These are phyloP conservation scores for Claviceps sp. DNA, from an alignment of 2,329 filamentous ascomycete genomes.

Conservation along the genomic window DNA sequence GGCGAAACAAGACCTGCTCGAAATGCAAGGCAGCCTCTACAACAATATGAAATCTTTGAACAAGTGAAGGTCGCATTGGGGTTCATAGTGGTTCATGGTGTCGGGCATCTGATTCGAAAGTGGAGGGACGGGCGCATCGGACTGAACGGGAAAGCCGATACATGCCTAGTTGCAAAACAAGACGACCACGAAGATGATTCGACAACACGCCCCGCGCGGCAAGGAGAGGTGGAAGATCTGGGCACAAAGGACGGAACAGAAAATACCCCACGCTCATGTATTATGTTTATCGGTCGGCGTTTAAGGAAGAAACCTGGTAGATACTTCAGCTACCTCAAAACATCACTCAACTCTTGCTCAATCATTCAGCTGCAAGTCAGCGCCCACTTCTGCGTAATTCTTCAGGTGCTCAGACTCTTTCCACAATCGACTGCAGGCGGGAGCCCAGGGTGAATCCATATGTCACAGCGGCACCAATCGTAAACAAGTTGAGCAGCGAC, in stretches of 20 bases:
- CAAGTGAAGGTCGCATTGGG: not conserved
- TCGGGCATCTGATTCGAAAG: not conserved
- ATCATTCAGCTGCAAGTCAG: too few relatives aligned
- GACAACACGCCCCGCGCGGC: not conserved
- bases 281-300: not conserved
- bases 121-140: not conserved
- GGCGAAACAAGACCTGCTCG: conserved; percentile 33
- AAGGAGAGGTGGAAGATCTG: not conserved
- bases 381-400: too few relatives aligned
- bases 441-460: conserved; percentile 68
- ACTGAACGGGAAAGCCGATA: not conserved
- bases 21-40: conserved; percentile 16
- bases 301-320: not conserved
- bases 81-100: too few relatives aligned
- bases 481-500: conserved; percentile 62
- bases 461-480: conserved; percentile 53
- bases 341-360: too few relatives aligned
- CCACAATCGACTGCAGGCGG: conserved; percentile 34
- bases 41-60: not conserved
- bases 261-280: not conserved
- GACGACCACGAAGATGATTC: not conserved
- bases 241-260: too few relatives aligned
- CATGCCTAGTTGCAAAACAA: not conserved
- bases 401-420: conserved; percentile 2
- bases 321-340: not conserved